These are phyloP conservation scores for Candida chilensis DNA, from an alignment of 805 yeast genomes.

Conservation along the genomic window DNA sequence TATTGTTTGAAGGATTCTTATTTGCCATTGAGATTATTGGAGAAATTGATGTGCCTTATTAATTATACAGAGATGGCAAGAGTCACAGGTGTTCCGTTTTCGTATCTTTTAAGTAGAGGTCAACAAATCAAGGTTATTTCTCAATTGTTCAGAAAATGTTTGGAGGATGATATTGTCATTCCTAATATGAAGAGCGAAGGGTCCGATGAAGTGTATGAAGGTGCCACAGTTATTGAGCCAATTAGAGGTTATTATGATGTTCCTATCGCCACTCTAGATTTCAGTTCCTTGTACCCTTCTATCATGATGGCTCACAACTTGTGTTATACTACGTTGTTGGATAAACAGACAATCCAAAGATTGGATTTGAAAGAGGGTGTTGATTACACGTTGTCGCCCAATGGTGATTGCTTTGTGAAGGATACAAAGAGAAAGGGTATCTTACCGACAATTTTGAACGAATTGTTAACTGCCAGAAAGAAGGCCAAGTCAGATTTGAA, in stretches of 20 bases:
- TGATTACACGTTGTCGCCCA: constrained; percentile 85
- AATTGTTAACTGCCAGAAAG: constrained; percentile 85
- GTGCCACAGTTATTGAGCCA: constrained; percentile 99
- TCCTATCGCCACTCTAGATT: constrained; percentile 96
- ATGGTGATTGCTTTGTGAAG: constrained; percentile 85
- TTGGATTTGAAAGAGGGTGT: constrained; percentile 54
- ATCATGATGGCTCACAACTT: constrained; percentile 99
- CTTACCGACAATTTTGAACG: constrained; percentile 85
- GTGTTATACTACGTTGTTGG: constrained; percentile 86
- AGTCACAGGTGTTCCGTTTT: constrained; percentile 97
- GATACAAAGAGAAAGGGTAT: constrained; percentile 66
- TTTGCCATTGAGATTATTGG: constrained; percentile 78
- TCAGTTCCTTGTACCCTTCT: constrained; percentile 94
- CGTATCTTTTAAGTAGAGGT: constrained; percentile 82
- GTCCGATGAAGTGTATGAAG: constrained; percentile 88
- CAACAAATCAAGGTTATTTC: constrained; percentile 97
- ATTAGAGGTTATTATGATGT: constrained; percentile 90
- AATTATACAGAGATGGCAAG: constrained; percentile 99
- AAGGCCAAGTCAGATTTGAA: constrained; percentile 86
- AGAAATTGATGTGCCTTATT: constrained; percentile 91
- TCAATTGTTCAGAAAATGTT: constrained; percentile 88
- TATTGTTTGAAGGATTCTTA: constrained; percentile 96
- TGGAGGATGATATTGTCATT: constrained; percentile 75
- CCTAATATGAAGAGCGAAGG: constrained; percentile 87
- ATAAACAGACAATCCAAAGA: constrained; percentile 57